Conservation (phyloP, 257 asterid species). For the Asclepias syriaca region DNA sequence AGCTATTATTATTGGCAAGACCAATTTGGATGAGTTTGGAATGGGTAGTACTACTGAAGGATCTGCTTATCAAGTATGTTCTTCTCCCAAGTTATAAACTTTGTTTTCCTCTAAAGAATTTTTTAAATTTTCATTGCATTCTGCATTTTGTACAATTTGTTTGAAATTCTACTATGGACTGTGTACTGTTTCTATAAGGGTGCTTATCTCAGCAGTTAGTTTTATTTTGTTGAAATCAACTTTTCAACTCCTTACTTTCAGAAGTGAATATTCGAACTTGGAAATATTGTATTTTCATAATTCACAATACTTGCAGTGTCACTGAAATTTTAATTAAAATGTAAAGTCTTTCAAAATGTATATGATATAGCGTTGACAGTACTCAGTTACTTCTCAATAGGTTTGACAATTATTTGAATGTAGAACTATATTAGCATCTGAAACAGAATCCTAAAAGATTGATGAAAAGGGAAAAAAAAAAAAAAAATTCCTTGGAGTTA, state of each 20-base stretch:
- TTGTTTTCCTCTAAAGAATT: background rate
- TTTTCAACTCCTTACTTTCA: background rate
- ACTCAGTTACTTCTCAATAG: background rate
- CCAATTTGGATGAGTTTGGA: conserved; percentile 97
- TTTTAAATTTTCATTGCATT: background rate
- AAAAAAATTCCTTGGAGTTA: background rate
- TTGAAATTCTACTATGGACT: background rate
- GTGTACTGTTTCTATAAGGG: background rate
- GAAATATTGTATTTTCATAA: background rate
- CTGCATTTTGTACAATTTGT: background rate
- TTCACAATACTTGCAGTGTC: background rate
- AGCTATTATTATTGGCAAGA: conserved; percentile 83
- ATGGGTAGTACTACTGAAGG: conserved; percentile 98
- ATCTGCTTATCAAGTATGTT: conserved; percentile 72
- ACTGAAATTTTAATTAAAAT: background rate
- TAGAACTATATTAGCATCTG: background rate
- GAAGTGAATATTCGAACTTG: background rate
- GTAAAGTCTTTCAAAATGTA: background rate
- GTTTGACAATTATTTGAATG: background rate
- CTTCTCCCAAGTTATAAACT: background rate
- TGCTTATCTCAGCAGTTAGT: background rate
- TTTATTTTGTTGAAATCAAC: background rate
- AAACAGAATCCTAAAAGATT: background rate
- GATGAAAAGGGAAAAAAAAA: background rate
- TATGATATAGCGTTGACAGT: background rate